Conservation (phyloP, 2,329 filamentous ascomycete species). For the Colletotrichum orchidophilum region DNA sequence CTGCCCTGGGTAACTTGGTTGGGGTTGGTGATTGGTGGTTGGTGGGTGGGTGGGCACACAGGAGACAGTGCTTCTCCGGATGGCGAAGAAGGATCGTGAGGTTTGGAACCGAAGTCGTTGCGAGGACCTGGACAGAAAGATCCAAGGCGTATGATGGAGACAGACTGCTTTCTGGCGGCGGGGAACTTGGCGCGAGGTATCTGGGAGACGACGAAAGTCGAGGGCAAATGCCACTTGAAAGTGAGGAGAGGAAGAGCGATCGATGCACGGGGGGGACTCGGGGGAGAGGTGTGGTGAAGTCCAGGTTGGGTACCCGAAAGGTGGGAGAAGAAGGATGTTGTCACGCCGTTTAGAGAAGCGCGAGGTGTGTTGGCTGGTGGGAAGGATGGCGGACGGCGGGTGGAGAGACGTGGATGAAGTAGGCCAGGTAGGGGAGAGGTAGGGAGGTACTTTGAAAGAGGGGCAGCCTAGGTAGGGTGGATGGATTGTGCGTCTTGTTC, state of each 20-base stretch:
- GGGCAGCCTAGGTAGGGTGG: conserved; percentile 14
- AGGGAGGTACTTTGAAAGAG: conserved; percentile 27
- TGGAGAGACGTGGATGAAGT: conserved; percentile 11
- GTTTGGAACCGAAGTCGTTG: neutral
- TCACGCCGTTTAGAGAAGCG: conserved; percentile 25
- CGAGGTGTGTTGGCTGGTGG: conserved; percentile 28
- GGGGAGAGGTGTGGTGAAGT: conserved; percentile 21
- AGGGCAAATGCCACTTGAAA: conserved; percentile 11
- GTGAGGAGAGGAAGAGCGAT: neutral
- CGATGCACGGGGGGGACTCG: neutral
- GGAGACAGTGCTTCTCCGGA: neutral
- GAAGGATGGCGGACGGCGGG: conserved; percentile 1
- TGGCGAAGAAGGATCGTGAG: neutral
- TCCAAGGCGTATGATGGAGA: neutral
- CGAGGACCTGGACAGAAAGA: conserved; percentile 1
- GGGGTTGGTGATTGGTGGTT: neutral
- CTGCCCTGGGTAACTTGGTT: neutral
- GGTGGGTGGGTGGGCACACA: conserved; percentile 2
- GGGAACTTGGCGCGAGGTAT: neutral
- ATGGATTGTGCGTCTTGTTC: conserved; percentile 20
- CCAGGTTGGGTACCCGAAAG: conserved; percentile 15
- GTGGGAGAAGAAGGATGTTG: conserved; percentile 24
- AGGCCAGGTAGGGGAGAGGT: neutral
- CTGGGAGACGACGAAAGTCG: neutral
- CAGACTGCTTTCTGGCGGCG: neutral